A percentile compares a stretch with the other conserved stretches of the same genome.
Conservation (phyloP, 805 yeast species). For the Scheffersomyces spartinae region DNA sequence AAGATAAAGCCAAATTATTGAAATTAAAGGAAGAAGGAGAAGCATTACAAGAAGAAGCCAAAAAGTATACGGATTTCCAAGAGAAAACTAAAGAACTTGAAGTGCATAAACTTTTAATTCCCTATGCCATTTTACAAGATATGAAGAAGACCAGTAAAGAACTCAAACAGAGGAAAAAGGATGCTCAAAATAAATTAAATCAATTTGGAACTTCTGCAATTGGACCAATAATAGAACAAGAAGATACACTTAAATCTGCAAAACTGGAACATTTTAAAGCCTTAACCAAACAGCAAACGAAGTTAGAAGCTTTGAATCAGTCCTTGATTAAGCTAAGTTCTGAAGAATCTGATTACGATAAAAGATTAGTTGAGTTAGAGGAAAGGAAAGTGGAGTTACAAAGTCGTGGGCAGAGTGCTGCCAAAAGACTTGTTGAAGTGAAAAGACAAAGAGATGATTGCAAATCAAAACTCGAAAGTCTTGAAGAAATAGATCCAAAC, state of each 20-base stretch:
- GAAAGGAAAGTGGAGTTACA: constrained; percentile 6
- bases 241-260: constrained; percentile 1
- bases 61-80: constrained; percentile 34
- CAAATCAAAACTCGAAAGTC: constrained; percentile 10
- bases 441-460: constrained; percentile 4
- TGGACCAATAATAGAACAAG: constrained; percentile 2
- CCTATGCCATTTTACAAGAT: constrained; percentile 29
- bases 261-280: constrained; percentile 1
- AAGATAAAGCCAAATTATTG: constrained; percentile 16
- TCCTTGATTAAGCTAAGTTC: no score
- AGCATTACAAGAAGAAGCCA: constrained; percentile 32
- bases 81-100: constrained; percentile 28
- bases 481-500: constrained; percentile 19
- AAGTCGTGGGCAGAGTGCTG: no score
- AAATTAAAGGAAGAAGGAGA: constrained; percentile 25
- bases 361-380: constrained; percentile 4
- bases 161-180: constrained; percentile 22
- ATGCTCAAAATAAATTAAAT: constrained; percentile 20
- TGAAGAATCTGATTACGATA: constrained; percentile 13
- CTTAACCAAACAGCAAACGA: constrained; percentile 8
- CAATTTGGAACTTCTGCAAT: constrained; percentile 8
- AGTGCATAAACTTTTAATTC: constrained; percentile 26
- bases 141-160: constrained; percentile 19
- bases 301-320: no score
- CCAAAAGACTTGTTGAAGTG: constrained; percentile 5